phyloP scores from a whole-genome alignment of 768 basidiomycete genomes.

The Mycena capillaripes region DNA sequence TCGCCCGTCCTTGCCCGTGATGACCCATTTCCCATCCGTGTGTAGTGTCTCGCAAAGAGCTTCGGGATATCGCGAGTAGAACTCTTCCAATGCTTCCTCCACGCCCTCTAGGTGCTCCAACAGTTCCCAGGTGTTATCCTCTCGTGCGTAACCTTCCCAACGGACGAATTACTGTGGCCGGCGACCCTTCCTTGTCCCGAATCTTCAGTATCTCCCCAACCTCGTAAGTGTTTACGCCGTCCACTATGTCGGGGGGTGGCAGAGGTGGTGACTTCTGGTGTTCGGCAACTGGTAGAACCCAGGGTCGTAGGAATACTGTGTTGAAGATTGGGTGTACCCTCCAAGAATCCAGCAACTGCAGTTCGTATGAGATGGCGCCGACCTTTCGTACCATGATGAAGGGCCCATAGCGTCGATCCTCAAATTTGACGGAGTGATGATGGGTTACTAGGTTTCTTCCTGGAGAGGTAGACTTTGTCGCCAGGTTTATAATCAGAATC shows the following conservation, averaged over 20 bases:
- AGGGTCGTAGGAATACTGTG: not conserved
- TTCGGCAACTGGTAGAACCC: not conserved
- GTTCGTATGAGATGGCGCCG: not conserved
- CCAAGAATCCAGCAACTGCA: not conserved
- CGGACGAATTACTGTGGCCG: not conserved
- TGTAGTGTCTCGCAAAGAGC: not conserved
- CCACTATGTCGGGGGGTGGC: not conserved
- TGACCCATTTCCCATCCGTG: too few species aligned
- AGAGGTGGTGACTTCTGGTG: not conserved
- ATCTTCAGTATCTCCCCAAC: not conserved
- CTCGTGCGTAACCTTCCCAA: not conserved
- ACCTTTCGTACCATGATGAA: not conserved
- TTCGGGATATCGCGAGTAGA: not conserved
- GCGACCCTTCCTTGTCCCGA: too few species aligned
- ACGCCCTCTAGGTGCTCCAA: not conserved
- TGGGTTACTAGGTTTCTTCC: slow-evolving; percentile 39
- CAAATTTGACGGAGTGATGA: slow-evolving; percentile 44
- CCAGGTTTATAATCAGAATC: slow-evolving; percentile 38
- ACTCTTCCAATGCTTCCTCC: not conserved
- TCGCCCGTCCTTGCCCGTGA: too few species aligned
- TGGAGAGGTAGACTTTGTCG: slow-evolving; percentile 45
- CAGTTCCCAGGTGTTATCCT: not conserved
- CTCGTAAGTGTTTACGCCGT: not conserved
- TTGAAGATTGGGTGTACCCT: not conserved
- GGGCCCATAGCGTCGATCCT: not conserved